A percentile compares a stretch with the other conserved stretches of the same genome.
phyloP scores from a whole-genome alignment of 2,329 filamentous ascomycete species.

The Falciphora oryzae region DNA sequence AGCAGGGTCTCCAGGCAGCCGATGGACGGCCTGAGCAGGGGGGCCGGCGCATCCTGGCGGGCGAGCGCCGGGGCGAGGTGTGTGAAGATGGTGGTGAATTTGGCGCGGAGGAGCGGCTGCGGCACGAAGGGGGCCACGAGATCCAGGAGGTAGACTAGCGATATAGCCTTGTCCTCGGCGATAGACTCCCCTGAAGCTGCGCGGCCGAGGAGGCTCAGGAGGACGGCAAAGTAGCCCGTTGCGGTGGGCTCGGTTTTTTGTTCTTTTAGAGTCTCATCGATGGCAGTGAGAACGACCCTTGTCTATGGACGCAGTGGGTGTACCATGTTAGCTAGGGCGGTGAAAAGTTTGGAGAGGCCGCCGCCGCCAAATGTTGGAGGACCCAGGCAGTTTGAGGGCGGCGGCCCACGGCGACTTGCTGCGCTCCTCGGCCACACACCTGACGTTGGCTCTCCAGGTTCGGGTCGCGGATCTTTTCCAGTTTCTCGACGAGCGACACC shows the following conservation, averaged over 20 bases:
- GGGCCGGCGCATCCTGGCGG: slow-evolving; percentile 75
- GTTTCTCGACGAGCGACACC: slow-evolving; percentile 12
- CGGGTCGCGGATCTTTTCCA: slow-evolving; percentile 11
- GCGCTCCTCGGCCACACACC: neutral
- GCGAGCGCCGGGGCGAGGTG: slow-evolving; percentile 80
- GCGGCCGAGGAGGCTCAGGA: slow-evolving; percentile 80
- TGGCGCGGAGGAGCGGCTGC: slow-evolving; percentile 80
- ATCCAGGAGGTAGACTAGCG: slow-evolving; percentile 93
- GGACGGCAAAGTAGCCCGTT: slow-evolving; percentile 93
- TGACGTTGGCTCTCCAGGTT: slow-evolving; percentile 10
- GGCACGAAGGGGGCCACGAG: slow-evolving; percentile 81
- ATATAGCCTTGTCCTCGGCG: slow-evolving; percentile 77
- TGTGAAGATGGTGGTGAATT: slow-evolving; percentile 89
- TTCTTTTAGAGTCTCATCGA: slow-evolving; percentile 87
- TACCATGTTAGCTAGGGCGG: neutral
- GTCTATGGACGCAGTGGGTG: slow-evolving; percentile 46
- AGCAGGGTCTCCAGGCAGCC: slow-evolving; percentile 91
- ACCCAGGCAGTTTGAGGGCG: too few species aligned
- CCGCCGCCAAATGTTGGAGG: neutral
- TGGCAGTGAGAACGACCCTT: slow-evolving; percentile 78
- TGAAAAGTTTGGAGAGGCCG: slow-evolving; percentile 4
- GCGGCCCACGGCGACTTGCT: neutral
- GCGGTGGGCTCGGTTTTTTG: slow-evolving; percentile 78
- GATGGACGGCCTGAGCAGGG: slow-evolving; percentile 79
- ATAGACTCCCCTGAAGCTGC: slow-evolving; percentile 62